A percentile compares a stretch with the other conserved stretches of the same genome.
These are phyloP conservation scores for Neurospora hispaniola DNA, from an alignment of 495 filamentous ascomycete species.

Conservation along the genomic window DNA sequence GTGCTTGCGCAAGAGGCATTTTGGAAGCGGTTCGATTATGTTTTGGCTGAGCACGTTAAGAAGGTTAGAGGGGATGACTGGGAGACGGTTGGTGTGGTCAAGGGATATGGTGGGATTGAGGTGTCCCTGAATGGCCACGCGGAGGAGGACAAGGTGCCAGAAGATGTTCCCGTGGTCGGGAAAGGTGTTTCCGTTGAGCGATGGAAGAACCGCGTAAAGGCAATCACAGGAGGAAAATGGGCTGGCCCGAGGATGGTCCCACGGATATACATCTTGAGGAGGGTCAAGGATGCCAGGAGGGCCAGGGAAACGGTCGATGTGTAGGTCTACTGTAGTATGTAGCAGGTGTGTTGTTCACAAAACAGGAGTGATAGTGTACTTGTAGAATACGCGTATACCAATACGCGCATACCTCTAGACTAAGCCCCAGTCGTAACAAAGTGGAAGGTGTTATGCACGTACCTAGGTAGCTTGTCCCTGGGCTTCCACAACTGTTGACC, in stretches of 20 bases:
- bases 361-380: too few species aligned
- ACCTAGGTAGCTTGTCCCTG: background rate
- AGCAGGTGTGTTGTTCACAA: too few species aligned
- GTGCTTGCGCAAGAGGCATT: conserved; percentile 52
- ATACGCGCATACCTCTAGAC: background rate
- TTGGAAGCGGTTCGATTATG: conserved; percentile 77
- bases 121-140: conserved; percentile 40
- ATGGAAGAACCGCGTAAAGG: conserved; percentile 21
- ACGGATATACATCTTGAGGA: conserved; percentile 45
- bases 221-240: conserved; percentile 51
- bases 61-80: conserved; percentile 49
- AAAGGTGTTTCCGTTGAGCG: conserved; percentile 19
- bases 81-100: conserved; percentile 57
- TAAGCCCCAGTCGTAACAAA: background rate
- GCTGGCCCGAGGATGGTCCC: conserved; percentile 49
- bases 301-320: conserved; percentile 3
- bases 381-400: background rate
- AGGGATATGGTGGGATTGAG: conserved; percentile 61
- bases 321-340: background rate
- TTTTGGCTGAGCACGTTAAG: conserved; percentile 57
- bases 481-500: background rate
- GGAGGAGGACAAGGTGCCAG: conserved; percentile 13
- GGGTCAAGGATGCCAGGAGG: conserved; percentile 19
- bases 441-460: too few species aligned
- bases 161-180: conserved; percentile 19